Conservation (phyloP, 371 early-diverging fungal genomes). For the Vairimorpha necatrix region DNA sequence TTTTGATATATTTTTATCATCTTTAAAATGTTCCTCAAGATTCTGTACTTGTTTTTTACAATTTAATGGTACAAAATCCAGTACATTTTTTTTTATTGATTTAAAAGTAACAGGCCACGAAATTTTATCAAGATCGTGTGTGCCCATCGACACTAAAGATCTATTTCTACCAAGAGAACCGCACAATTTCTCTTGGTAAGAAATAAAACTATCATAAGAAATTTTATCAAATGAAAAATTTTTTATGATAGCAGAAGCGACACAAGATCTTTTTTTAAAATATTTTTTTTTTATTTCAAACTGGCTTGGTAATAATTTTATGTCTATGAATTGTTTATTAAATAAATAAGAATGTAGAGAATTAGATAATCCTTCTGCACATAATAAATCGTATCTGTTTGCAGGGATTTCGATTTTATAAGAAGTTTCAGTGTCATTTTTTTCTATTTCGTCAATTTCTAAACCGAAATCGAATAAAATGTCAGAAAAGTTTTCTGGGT, state of each 20-base stretch:
- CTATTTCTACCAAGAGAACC: conserved; percentile 90
- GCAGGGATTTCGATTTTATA: conserved; percentile 98
- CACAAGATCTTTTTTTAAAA: conserved; percentile 73
- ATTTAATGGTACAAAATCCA: conserved; percentile 83
- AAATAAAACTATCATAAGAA: conserved; percentile 84
- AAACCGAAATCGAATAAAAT: conserved; percentile 98
- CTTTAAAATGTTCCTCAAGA: conserved; percentile 79
- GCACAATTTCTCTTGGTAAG: conserved; percentile 97
- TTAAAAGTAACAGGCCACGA: conserved; percentile 88
- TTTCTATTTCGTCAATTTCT: conserved; percentile 86
- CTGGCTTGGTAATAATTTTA: conserved; percentile 21
- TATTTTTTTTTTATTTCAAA: conserved; percentile 54
- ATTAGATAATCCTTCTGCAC: conserved; percentile 51
- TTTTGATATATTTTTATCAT: conserved; percentile 75
- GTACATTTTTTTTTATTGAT: conserved; percentile 75
- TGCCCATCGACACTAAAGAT: conserved; percentile 91
- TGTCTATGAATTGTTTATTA: conserved; percentile 15
- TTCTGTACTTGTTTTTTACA: conserved; percentile 75
- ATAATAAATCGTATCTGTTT: conserved; percentile 75
- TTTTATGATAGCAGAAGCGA: conserved; percentile 86
- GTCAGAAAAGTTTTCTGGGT: conserved; percentile 77
- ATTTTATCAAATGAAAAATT: conserved; percentile 74
- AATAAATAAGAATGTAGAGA: conserved; percentile 52
- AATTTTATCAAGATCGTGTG: conserved; percentile 92
- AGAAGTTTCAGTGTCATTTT: conserved; percentile 70